These are phyloP conservation scores for Rhodotorula paludigena DNA, from an alignment of 768 basidiomycete species.

Conservation along the genomic window DNA sequence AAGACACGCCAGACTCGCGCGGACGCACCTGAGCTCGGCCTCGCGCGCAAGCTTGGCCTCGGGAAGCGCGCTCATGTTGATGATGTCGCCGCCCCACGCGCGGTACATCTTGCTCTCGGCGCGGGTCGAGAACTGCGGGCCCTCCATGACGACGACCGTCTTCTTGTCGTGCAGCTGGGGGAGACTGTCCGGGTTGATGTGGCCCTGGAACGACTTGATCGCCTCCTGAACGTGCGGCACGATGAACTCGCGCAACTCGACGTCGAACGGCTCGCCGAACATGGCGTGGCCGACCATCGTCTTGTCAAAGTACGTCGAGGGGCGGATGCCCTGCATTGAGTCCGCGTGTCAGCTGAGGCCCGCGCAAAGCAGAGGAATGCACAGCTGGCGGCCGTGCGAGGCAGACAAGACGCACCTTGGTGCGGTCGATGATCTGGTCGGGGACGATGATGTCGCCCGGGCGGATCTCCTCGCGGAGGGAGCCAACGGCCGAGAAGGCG, in stretches of 20 bases:
- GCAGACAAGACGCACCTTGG: conserved; percentile 54
- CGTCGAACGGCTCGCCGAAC: conserved; percentile 63
- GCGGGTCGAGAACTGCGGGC: conserved; percentile 88
- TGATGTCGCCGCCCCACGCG: conserved; percentile 83
- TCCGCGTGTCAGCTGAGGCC: not conserved
- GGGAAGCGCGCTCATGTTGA: conserved; percentile 95
- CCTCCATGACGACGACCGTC: conserved; percentile 93
- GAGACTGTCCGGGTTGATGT: conserved; percentile 44
- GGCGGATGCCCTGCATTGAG: conserved; percentile 60
- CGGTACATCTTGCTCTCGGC: conserved; percentile 95
- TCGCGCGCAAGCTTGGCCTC: conserved; percentile 96
- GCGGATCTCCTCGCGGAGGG: conserved; percentile 82
- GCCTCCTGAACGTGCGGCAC: conserved; percentile 61
- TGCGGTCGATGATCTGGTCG: conserved; percentile 89
- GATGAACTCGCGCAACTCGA: conserved; percentile 61
- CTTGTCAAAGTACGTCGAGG: conserved; percentile 73
- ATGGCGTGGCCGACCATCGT: conserved; percentile 82
- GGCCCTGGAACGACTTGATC: conserved; percentile 54
- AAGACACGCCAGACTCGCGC: not conserved
- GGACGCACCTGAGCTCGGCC: conserved; percentile 76
- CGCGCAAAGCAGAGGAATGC: not conserved
- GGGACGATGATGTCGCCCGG: conserved; percentile 87
- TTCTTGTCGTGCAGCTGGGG: conserved; percentile 65
- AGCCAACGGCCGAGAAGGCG: conserved; percentile 93
- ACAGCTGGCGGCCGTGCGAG: not conserved